Evolutionary conservation across 495 filamentous ascomycete species (phyloP), one percentile per base, ranked within the genome.

Genomic region (Lophiotrema nucula): DNA sequence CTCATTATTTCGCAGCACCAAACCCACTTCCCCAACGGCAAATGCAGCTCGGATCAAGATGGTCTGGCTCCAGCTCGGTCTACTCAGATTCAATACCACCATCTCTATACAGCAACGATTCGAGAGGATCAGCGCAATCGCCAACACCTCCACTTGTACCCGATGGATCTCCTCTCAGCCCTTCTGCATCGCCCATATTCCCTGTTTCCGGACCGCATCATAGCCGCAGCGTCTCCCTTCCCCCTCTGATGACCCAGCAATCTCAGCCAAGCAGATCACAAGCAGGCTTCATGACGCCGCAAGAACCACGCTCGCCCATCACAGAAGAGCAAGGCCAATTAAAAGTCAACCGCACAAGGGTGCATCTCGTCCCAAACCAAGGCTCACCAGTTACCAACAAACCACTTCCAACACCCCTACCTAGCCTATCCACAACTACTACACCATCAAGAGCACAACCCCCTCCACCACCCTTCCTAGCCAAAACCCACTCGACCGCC

Each of bases 91-190:
- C 24, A 24, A 26, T 54, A 4, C 45, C 63, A 3, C 53, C 52
- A n/a, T 66, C 63, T 8, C 19, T 61, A 4, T 62, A 60, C 58
- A 56, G 63, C 42, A n/a, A 52, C 24, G 44, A 62, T 24, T 66
- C 58, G 6, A 51, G 10, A 18, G 46, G 47, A 4, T 53, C 63
- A 35, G 21, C 13, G 6, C 25, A 41, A 39, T 49, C 45, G 11
- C 31, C n/a, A 15, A 12, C 37, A 6, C 25, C 27, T 10, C 25
- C 24, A 11, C 19, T 49, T 3, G 47, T n/a, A 16, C 47, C 15
- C 3, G 47, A 35, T 3, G 4, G 23, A 8, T 35, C 47, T 4
- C n/a, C 27, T 15, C 4, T 12, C 47, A 35, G 26, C 33, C n/a
- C 35, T 16, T 3, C 37, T 31, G 41, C 23, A 26, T 54, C 38